A percentile compares a stretch with the other conserved stretches of the same genome.
Conservation (phyloP, 345 rosid genomes). For the Eutrema yunnanense region DNA sequence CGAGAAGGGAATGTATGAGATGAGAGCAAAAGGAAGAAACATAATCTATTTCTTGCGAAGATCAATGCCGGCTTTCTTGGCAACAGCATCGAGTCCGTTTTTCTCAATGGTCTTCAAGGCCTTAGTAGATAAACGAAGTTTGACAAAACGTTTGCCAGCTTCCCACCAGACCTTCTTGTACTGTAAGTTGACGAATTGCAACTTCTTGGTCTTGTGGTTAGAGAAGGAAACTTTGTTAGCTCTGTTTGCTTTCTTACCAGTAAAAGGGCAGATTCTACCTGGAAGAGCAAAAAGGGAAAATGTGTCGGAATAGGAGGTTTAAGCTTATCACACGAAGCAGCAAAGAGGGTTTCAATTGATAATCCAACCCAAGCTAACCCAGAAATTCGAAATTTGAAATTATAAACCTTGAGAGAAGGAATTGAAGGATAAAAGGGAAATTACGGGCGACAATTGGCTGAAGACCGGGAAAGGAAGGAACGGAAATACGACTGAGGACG, state of each 20-base stretch:
- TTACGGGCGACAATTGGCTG: slow-evolving; percentile 79
- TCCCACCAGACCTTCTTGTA: slow-evolving; percentile 97
- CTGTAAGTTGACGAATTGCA: slow-evolving; percentile 89
- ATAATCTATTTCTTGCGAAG: slow-evolving; percentile 49
- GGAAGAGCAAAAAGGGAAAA: background rate
- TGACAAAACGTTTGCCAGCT: slow-evolving; percentile 79
- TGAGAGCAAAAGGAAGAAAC: slow-evolving; percentile 13
- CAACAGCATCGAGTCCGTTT: slow-evolving; percentile 91
- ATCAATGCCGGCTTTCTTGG: slow-evolving; percentile 94
- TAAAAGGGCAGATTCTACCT: slow-evolving; percentile 91
- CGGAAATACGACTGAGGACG: slow-evolving; percentile 28
- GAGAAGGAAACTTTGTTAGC: slow-evolving; percentile 93
- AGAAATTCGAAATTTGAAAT: background rate
- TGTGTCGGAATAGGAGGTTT: background rate
- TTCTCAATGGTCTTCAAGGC: slow-evolving; percentile 93
- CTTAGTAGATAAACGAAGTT: slow-evolving; percentile 77
- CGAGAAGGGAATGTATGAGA: slow-evolving; percentile 20
- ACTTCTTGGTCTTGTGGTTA: slow-evolving; percentile 89
- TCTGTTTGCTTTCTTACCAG: slow-evolving; percentile 90
- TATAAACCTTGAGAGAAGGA: background rate
- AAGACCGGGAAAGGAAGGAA: slow-evolving; percentile 38
- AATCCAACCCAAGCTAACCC: background rate
- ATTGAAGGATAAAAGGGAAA: background rate
- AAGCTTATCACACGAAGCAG: background rate
- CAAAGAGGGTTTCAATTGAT: background rate